phyloP scores from a whole-genome alignment of 108 stramenopile species.

The Cyclostephanos tholiformis region DNA sequence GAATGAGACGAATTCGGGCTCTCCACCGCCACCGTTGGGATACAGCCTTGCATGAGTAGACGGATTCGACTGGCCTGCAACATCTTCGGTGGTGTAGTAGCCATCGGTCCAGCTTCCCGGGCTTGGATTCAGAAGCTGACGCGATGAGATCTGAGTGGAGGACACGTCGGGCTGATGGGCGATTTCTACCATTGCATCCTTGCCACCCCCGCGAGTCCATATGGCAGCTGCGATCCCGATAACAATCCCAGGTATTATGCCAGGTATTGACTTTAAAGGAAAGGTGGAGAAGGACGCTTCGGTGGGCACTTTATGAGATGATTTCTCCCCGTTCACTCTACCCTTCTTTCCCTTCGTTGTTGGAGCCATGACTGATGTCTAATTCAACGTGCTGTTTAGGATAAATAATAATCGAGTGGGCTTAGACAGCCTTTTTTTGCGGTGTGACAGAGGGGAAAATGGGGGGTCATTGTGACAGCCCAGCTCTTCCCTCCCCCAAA shows the following conservation, averaged over 20 bases:
- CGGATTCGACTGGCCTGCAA: constrained; percentile 23
- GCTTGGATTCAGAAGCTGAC: constrained; percentile 18
- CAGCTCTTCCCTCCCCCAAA: too few relatives aligned
- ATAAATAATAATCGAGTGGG: too few relatives aligned
- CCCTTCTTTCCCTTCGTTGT: constrained; percentile 5
- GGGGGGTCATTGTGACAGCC: too few relatives aligned
- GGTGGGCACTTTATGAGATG: background rate
- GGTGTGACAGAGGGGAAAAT: too few relatives aligned
- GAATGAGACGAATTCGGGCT: constrained; percentile 29
- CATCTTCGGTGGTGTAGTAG: constrained; percentile 37
- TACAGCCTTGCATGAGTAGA: constrained; percentile 44
- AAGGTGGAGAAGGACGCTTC: constrained; percentile 1
- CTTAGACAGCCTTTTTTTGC: too few relatives aligned
- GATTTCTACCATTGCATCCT: background rate
- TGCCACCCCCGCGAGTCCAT: constrained; percentile 16
- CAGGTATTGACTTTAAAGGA: constrained; percentile 14
- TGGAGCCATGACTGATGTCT: background rate
- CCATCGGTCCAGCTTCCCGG: constrained; percentile 43
- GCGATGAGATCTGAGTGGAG: background rate
- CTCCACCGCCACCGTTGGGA: constrained; percentile 42
- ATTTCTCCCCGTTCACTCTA: constrained; percentile 4
- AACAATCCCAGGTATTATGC: constrained; percentile 22
- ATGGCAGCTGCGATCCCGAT: constrained; percentile 22
- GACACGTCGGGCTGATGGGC: background rate
- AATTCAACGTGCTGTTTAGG: background rate